Evolutionary conservation across 441 rosid genomes (phyloP), one percentile per base, ranked within the genome.

Genomic region (Aquilaria agallochum): DNA sequence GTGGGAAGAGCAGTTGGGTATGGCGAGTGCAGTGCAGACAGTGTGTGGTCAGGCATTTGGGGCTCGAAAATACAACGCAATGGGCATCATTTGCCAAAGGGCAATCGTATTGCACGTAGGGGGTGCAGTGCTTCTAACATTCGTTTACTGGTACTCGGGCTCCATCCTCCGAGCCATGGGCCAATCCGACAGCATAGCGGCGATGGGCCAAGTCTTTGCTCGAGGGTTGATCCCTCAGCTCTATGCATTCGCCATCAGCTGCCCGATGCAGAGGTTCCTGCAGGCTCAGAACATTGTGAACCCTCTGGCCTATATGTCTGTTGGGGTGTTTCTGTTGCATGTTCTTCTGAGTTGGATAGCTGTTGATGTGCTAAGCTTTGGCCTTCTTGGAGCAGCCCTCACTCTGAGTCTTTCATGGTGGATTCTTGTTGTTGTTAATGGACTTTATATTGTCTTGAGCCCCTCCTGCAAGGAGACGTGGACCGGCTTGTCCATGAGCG

Each of bases 21-120:
- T 95, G 97, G 97, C 97, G 3, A 95, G 99, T 60, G 99, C 97
- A 4, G 99, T 91, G 60, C 97, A 95, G 59, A 94, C 99, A 0
- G 91, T 94, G 9, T 91, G 99, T 65, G 99, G 99, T 1, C 97
- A 91, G 76, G 99, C 99, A 3, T 95, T 89, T 44, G 97, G 99
- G 11, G 99, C 97, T 0, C 78, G 74, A 53, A 81, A 82, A 60
- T 86, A 86, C 67, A 53, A 89, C 6, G 63, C 89, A 55, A 83
- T 95, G 96, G 99, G 99, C 51, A 74, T 91, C 27, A 87, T 84
- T 40, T 87, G 88, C 74, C 99, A 91, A 72, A 74, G 90, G 62
- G 99, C 99, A 59, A 86, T 91, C 8, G 64, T 95, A 48, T 64
- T 91, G 50, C 99, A 94, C 62, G 5, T 91, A 2, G 88, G 83